Percentiles rank a stretch among this genome's conserved stretches.
Evolutionary conservation across 805 yeast genomes (phyloP).

Genomic region (Wickerhamomyces chambardii): DNA sequence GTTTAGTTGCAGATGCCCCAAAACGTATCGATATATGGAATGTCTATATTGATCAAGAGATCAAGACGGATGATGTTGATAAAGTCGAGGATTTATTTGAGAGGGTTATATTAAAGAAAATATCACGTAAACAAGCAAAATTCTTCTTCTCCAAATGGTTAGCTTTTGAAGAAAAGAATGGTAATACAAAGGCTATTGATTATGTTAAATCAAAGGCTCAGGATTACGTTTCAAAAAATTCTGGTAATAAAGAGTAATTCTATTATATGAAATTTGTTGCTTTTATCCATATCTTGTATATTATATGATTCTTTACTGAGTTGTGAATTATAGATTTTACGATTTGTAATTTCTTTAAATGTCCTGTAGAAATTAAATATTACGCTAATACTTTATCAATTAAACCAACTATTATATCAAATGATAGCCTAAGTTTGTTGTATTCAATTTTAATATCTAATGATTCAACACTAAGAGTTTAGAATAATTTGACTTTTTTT

Average conservation of each 20-base stretch:
- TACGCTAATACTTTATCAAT: no score
- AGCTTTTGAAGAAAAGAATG: constrained; percentile 59
- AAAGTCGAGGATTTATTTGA: constrained; percentile 77
- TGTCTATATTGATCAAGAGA: constrained; percentile 90
- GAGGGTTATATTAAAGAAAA: constrained; percentile 57
- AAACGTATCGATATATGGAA: constrained; percentile 93
- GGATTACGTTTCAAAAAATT: constrained; percentile 46
- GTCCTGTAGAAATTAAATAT: no score
- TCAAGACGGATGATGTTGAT: constrained; percentile 55
- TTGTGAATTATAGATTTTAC: no score
- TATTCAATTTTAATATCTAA: no score
- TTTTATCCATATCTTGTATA: no score
- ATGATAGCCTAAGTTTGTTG: no score
- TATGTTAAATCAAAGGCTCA: constrained; percentile 88
- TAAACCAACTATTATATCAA: no score
- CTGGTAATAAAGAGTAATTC: neutral
- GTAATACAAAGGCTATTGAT: constrained; percentile 63
- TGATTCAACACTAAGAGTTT: no score
- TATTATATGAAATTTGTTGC: no score
- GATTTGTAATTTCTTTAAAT: no score
- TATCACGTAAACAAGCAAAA: constrained; percentile 84
- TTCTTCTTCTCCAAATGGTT: constrained; percentile 94
- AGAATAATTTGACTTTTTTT: no score
- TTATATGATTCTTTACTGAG: no score
- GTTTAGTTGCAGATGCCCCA: constrained; percentile 81